Conservation (phyloP, 345 rosid species). For the Populus nigra region DNA sequence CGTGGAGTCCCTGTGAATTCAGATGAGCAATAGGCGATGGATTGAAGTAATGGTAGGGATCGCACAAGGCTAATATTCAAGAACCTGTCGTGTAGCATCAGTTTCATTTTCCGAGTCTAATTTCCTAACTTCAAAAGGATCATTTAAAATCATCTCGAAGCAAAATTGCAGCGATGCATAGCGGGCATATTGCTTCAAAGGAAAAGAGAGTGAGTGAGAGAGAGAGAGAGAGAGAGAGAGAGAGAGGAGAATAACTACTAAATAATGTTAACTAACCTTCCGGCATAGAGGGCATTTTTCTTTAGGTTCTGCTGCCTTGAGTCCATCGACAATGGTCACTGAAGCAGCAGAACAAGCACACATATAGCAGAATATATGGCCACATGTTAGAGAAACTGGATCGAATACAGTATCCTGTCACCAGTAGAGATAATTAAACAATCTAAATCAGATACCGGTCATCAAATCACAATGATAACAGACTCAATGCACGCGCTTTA, state of each 20-base stretch:
- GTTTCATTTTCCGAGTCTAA: neutral
- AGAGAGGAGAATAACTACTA: neutral
- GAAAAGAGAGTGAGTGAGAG: neutral
- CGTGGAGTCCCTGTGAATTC: neutral
- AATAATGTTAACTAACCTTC: constrained; percentile 46
- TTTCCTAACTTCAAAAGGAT: neutral
- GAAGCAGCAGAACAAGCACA: constrained; percentile 98
- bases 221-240: too few species aligned
- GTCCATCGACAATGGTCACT: constrained; percentile 70
- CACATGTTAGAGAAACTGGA: constrained; percentile 80
- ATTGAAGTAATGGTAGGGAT: neutral
- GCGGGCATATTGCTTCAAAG: neutral
- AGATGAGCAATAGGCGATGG: neutral
- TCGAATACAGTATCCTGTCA: constrained; percentile 89
- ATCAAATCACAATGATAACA: neutral
- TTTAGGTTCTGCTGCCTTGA: constrained; percentile 55
- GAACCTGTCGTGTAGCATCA: neutral
- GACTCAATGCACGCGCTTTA: neutral
- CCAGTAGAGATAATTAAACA: neutral
- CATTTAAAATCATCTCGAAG: neutral
- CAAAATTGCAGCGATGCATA: neutral
- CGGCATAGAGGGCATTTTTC: constrained; percentile 90
- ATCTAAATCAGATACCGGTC: neutral
- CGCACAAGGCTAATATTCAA: neutral
- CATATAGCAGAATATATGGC: constrained; percentile 89